Conservation (phyloP, 495 filamentous ascomycete genomes). For the Penicillium canariense region DNA sequence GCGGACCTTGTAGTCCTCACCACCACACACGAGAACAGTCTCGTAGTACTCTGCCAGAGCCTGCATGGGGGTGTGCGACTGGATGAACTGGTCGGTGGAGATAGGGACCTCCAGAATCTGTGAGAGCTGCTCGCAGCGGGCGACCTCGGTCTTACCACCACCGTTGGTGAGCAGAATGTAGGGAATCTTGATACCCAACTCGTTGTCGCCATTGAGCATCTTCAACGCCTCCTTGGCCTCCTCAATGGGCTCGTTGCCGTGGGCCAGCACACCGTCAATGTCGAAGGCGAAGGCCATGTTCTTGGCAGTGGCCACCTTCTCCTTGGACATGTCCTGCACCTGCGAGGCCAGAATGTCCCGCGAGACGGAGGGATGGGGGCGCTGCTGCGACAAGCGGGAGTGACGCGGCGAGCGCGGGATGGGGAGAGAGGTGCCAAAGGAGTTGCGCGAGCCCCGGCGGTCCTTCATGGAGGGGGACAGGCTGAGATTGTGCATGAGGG, state of each 20-base stretch:
- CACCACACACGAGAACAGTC: conserved; percentile 83
- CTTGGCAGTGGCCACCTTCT: conserved; percentile 63
- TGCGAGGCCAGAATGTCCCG: conserved; percentile 70
- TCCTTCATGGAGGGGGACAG: conserved; percentile 64
- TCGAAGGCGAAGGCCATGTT: conserved; percentile 88
- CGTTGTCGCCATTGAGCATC: conserved; percentile 80
- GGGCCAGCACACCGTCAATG: conserved; percentile 85
- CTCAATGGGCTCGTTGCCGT: conserved; percentile 75
- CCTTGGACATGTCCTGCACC: conserved; percentile 66
- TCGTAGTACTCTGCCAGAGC: conserved; percentile 79
- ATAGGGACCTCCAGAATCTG: conserved; percentile 70
- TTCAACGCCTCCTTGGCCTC: conserved; percentile 83
- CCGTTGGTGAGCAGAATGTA: conserved; percentile 95
- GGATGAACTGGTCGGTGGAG: conserved; percentile 87
- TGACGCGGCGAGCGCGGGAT: conserved; percentile 71
- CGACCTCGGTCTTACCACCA: conserved; percentile 84
- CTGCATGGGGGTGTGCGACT: conserved; percentile 91
- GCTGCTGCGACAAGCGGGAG: conserved; percentile 60
- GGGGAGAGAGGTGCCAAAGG: conserved; percentile 72
- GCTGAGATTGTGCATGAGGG: conserved; percentile 74
- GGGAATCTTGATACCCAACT: conserved; percentile 80
- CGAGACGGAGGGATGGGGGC: conserved; percentile 47
- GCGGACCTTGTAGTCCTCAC: conserved; percentile 85
- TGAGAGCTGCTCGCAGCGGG: conserved; percentile 75
- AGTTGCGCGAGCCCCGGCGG: conserved; percentile 71